These are phyloP conservation scores for Mariannaea sp. DNA, from an alignment of 2,329 filamentous ascomycete genomes.

Conservation along the genomic window DNA sequence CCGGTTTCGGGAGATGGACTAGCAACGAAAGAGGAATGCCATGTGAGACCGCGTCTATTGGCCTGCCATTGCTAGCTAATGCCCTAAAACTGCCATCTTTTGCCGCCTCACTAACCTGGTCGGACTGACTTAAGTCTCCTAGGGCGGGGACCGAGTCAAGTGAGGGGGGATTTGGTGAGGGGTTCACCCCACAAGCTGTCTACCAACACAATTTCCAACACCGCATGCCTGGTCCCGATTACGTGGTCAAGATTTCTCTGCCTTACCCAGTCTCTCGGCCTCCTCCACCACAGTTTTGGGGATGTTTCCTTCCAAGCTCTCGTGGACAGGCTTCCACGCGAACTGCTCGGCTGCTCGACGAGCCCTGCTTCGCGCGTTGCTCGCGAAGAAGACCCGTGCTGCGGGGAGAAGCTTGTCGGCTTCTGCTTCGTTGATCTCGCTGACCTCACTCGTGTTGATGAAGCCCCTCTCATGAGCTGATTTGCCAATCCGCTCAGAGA, in stretches of 20 bases:
- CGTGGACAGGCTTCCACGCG: constrained; percentile 58
- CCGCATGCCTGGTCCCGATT: neutral
- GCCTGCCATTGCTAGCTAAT: neutral
- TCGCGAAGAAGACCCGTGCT: constrained; percentile 58
- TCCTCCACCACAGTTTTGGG: constrained; percentile 36
- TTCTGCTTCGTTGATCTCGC: constrained; percentile 46
- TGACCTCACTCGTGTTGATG: constrained; percentile 32
- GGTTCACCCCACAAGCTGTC: neutral
- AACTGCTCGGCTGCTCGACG: constrained; percentile 57
- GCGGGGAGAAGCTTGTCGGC: constrained; percentile 49
- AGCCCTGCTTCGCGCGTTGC: constrained; percentile 60
- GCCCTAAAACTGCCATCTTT: neutral
- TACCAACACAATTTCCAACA: neutral
- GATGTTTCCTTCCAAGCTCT: constrained; percentile 52
- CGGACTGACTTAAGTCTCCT: neutral
- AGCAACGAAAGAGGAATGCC: constrained; percentile 7
- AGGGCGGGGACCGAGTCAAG: neutral
- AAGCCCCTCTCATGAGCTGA: constrained; percentile 36
- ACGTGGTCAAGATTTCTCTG: neutral
- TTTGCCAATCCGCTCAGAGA: constrained; percentile 37
- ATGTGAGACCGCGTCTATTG: constrained; percentile 8
- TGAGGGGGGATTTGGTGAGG: constrained; percentile 3
- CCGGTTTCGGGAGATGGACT: constrained; percentile 1
- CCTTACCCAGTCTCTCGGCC: constrained; percentile 12
- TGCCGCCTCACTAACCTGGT: neutral